Base-by-base conservation (phyloP, 2,329 filamentous ascomycete genomes). In the Phialophora chinensis region DNA sequence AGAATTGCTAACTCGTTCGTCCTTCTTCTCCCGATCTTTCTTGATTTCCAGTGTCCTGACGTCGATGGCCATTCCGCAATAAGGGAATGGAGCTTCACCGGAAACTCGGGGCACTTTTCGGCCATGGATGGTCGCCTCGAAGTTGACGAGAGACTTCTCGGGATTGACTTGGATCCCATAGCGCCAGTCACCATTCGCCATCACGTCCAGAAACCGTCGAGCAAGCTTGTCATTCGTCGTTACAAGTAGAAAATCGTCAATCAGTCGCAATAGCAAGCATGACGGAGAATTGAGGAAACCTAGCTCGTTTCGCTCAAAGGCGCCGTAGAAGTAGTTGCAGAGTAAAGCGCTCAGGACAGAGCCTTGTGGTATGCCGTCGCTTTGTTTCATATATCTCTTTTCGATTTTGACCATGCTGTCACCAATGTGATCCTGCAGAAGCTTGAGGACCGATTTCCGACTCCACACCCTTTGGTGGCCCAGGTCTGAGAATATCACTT, bases 321-420 rank as follows among this genome's bases (percentile, higher is more conserved):
- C 88, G 5, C 91, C 93, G 75, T 99, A 99, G 77, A 98, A 97
- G 79, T 96, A 94, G 78, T 93, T 98, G 82, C 95, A 98, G 4
- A 99, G 83, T 49, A 93, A 83, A 52, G 90, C 91, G 0, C 93
- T 97, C 4, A 99, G 77, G 1, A 97, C 86, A 0, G 93, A 97
- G 7, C 95, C 95, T 77, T 99, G 95, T 0, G 95, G 93, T 47
- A 99, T 98, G 14, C 95, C 95, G 25, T 85, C 82, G 76, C 89
- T 94, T 76, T 99, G 95, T 27, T 92, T 87, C 76, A 95, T 97
- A 76, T 89, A 93, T 72, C 90, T 91, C 79, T 93, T 94, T 56
- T 93, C 93, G 47, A 98, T 89, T 74, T 91, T 92, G 74, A 99
- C 88, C 29, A 97, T 82, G 74, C 98, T 97, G 66, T 88, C 84